Conservation (phyloP, 805 yeast genomes). For the Kazachstania taianensis region DNA sequence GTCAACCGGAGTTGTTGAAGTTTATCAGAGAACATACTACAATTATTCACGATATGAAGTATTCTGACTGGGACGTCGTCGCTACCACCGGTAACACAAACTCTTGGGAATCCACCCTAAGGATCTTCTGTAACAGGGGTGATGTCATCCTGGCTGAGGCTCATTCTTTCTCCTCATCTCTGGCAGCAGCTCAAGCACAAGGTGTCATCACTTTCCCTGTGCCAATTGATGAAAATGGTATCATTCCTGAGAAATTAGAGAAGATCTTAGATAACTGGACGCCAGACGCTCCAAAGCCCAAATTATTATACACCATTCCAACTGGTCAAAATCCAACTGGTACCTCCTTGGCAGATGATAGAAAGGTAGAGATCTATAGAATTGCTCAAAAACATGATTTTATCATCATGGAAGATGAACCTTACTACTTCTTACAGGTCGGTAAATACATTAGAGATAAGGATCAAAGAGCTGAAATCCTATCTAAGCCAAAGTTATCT, state of each 20-base stretch:
- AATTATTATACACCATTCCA: conserved; percentile 78
- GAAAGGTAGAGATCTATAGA: conserved; percentile 68
- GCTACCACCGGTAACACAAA: conserved; percentile 82
- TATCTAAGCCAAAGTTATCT: conserved; percentile 17
- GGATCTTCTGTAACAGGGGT: conserved; percentile 68
- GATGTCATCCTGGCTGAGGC: conserved; percentile 81
- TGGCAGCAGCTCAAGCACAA: conserved; percentile 69
- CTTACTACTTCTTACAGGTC: conserved; percentile 95
- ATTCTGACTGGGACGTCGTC: conserved; percentile 63
- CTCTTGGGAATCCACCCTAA: conserved; percentile 72
- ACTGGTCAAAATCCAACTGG: conserved; percentile 99
- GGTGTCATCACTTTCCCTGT: conserved; percentile 63
- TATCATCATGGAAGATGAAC: conserved; percentile 88
- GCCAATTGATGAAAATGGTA: conserved; percentile 69
- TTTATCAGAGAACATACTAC: conserved; percentile 73
- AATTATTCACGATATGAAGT: conserved; percentile 35
- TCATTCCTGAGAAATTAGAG: conserved; percentile 62
- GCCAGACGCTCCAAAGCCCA: conserved; percentile 57
- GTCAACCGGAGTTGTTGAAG: conserved; percentile 57
- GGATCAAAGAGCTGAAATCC: conserved; percentile 22
- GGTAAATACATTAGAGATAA: conserved; percentile 50
- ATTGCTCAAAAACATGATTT: conserved; percentile 80
- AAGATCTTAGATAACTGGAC: conserved; percentile 59
- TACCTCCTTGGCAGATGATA: conserved; percentile 61
- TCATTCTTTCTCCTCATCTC: conserved; percentile 71